Base-by-base conservation (phyloP, 352 stramenopile genomes). In the Phytophthora tentaculata region DNA sequence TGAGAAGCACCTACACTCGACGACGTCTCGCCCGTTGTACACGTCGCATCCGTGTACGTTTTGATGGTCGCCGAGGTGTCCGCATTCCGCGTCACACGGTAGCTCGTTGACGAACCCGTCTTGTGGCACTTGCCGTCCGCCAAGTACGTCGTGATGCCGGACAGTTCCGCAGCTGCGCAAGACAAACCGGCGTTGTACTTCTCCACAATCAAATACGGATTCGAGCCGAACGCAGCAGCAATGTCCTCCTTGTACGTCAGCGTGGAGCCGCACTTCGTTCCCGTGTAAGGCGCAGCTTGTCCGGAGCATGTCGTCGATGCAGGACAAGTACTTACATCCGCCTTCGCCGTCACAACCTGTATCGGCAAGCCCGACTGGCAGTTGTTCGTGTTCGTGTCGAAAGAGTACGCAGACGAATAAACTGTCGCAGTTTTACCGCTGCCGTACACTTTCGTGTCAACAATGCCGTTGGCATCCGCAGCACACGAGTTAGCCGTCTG, bases 81-180 rank as follows among this genome's bases (percentile, higher is more conserved):
- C 3, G 23, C 24, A 5, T 6, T 20, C 0, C 53, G n/a, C 9
- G 37, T 69, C 0, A 54, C 62, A 16, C 9, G 20, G 19, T 69
- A 69, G 26, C 54, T 69, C 5, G 24, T 9, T 5, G 9, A 5
- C 16, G 45, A 3, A 10, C 16, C 26, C 3, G 32, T 60, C 37
- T 60, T 60, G 49, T 70, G 54, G 17, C 62, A 70, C 24, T 45
- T 59, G 17, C 63, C 63, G 16, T 70, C 55, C 10, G 63, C 63
- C 48, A 60, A 5, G 14, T 61, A 70, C 22, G 55, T 47, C 17
- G 26, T 44, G n/a, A 64, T 51, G 19, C 19, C 19, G 10, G 16
- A 35, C 5, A 71, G 10, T 17, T 45, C 5, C 5, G 32, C 37
- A 13, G 32, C 17, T 50, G 24, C 37, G 26, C 61, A 69, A 10